These are phyloP conservation scores for Primulina eburnea DNA, from an alignment of 257 asterid genomes.

Conservation along the genomic window DNA sequence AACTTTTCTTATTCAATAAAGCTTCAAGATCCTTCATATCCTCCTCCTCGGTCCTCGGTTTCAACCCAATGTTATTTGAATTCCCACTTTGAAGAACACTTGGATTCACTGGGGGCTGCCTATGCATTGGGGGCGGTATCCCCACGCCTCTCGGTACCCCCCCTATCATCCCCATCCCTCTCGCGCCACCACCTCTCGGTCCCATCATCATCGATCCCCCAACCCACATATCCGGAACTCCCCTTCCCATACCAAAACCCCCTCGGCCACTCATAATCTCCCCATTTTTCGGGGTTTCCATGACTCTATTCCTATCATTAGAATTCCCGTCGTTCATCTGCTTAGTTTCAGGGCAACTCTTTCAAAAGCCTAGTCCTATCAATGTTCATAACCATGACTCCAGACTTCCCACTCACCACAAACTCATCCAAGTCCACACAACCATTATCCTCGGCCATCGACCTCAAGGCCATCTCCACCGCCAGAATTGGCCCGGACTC, in stretches of 20 bases:
- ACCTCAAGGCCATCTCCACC: conserved; percentile 86
- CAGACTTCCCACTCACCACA: conserved; percentile 76
- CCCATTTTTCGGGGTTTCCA: conserved; percentile 36
- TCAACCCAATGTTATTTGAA: conserved; percentile 41
- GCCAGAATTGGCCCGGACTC: conserved; percentile 71
- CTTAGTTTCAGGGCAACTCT: conserved; percentile 78
- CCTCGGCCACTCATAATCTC: conserved; percentile 39
- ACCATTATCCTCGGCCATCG: conserved; percentile 86
- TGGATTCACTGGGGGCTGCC: conserved; percentile 53
- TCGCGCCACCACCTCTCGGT: conserved; percentile 57
- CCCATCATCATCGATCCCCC: conserved; percentile 59
- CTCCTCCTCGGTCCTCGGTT: conserved; percentile 93
- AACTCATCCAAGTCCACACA: conserved; percentile 84
- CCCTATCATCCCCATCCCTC: conserved; percentile 87
- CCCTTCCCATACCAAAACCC: conserved; percentile 46
- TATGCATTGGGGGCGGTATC: conserved; percentile 85
- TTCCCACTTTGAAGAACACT: conserved; percentile 41
- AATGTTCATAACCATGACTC: conserved; percentile 78
- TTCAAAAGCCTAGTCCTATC: conserved; percentile 75
- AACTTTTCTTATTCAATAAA: conserved; percentile 82
- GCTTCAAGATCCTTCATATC: conserved; percentile 94
- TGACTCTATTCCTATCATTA: conserved; percentile 39
- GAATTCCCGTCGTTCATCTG: conserved; percentile 45
- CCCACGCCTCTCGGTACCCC: conserved; percentile 94
- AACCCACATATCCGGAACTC: conserved; percentile 66